phyloP scores from a whole-genome alignment of 805 yeast genomes.

The Candida chilensis region DNA sequence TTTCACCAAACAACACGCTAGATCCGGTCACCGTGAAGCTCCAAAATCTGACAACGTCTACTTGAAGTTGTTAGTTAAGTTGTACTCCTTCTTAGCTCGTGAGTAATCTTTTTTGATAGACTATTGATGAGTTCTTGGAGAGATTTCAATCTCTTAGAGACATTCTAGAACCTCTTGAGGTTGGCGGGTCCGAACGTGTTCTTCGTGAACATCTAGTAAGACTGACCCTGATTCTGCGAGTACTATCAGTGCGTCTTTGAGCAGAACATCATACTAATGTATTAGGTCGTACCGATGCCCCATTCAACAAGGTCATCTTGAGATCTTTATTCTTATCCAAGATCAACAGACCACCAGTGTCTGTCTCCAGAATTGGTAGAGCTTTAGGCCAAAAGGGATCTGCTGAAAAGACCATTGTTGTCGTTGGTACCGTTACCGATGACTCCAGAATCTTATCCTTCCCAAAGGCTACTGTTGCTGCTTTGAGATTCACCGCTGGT shows the following conservation, averaged over 20 bases:
- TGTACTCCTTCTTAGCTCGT: constrained; percentile 99
- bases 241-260: constrained; percentile 20
- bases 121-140: too few relatives aligned
- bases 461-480: constrained; percentile 98
- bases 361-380: constrained; percentile 83
- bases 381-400: constrained; percentile 79
- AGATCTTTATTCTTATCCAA: constrained; percentile 93
- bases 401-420: constrained; percentile 87
- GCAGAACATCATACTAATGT: constrained; percentile 29
- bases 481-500: constrained; percentile 98
- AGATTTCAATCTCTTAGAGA: too few relatives aligned
- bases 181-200: too few relatives aligned
- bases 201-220: too few relatives aligned
- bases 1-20: constrained; percentile 91
- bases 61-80: constrained; percentile 95
- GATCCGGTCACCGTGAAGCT: constrained; percentile 95
- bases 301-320: constrained; percentile 97
- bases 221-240: constrained; percentile 4
- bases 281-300: constrained; percentile 94
- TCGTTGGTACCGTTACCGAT: constrained; percentile 99
- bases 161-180: too few relatives aligned
- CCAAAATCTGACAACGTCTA: constrained; percentile 99
- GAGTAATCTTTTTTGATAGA: too few relatives aligned
- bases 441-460: constrained; percentile 88
- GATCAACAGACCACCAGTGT: constrained; percentile 99